Evolutionary conservation across 306 rosid species (phyloP).

Genomic region (Gastrolobium villosum): DNA sequence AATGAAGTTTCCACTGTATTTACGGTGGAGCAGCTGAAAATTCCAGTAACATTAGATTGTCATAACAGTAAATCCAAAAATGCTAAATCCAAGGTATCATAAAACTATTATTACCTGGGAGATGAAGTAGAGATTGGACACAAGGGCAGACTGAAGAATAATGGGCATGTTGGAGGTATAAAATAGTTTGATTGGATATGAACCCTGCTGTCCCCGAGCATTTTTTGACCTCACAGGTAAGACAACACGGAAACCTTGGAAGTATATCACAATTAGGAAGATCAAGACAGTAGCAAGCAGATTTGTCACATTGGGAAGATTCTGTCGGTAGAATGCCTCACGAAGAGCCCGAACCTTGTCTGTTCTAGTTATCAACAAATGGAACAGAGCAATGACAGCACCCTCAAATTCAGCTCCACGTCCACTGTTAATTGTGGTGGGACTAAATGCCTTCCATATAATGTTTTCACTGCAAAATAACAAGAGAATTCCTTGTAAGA

Average conservation of each 20-base stretch:
- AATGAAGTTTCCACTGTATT: conserved; percentile 84
- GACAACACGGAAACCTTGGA: conserved; percentile 98
- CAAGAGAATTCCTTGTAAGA: conserved; percentile 8
- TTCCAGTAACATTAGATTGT: conserved; percentile 18
- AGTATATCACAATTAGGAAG: conserved; percentile 86
- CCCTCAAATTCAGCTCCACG: conserved; percentile 98
- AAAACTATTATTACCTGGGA: conserved; percentile 77
- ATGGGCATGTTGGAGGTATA: conserved; percentile 99
- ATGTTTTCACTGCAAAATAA: conserved; percentile 78
- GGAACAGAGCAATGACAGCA: conserved; percentile 93
- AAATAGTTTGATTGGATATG: conserved; percentile 93
- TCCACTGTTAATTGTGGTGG: conserved; percentile 96
- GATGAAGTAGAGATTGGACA: conserved; percentile 90
- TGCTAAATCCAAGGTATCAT: background rate
- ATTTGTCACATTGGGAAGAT: conserved; percentile 95
- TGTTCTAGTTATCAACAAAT: conserved; percentile 83
- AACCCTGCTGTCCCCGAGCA: conserved; percentile 97
- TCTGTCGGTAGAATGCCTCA: conserved; percentile 94
- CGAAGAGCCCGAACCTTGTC: conserved; percentile 93
- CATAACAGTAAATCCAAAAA: conserved; percentile 37
- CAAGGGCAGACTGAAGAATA: conserved; percentile 96
- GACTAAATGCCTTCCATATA: conserved; percentile 97
- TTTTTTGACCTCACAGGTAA: conserved; percentile 97
- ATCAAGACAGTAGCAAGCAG: conserved; percentile 89
- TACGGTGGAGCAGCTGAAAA: conserved; percentile 82